Conservation (phyloP, 257 asterid genomes). For the Ilex aquifolium region DNA sequence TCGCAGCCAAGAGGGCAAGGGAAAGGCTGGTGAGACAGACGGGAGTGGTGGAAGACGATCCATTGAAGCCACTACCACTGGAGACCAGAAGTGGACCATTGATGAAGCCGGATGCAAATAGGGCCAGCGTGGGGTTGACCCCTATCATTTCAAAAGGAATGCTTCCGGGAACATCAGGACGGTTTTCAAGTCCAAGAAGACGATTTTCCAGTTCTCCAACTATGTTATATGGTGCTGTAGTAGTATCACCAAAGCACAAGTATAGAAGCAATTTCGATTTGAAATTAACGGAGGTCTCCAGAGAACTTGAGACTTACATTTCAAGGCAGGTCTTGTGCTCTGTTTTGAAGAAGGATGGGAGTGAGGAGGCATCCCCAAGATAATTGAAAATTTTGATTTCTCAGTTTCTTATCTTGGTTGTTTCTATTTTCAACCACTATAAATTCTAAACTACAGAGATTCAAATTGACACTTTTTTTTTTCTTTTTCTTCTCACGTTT, state of each 20-base stretch:
- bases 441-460: no score
- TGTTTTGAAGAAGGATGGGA: slow-evolving; percentile 46
- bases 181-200: slow-evolving; percentile 78
- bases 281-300: slow-evolving; percentile 71
- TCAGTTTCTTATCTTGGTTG: slow-evolving; percentile 28
- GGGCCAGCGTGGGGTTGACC: slow-evolving; percentile 21
- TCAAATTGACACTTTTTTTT: no score
- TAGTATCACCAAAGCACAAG: slow-evolving; percentile 48
- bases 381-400: slow-evolving; percentile 16
- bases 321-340: slow-evolving; percentile 77
- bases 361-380: slow-evolving; percentile 51
- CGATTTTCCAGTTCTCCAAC: slow-evolving; percentile 65
- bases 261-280: slow-evolving; percentile 71
- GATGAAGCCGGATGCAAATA: slow-evolving; percentile 34
- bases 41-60: slow-evolving; percentile 25
- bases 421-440: no score
- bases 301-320: slow-evolving; percentile 72
- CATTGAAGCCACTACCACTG: slow-evolving; percentile 64
- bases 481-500: no score
- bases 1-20: slow-evolving; percentile 68
- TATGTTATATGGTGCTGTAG: slow-evolving; percentile 23
- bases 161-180: slow-evolving; percentile 37
- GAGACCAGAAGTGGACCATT: slow-evolving; percentile 73
- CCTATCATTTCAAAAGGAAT: slow-evolving; percentile 34
- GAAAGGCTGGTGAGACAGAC: slow-evolving; percentile 49